Conservation (phyloP, 148 eudicot genomes). For the Persicaria tinctoria region DNA sequence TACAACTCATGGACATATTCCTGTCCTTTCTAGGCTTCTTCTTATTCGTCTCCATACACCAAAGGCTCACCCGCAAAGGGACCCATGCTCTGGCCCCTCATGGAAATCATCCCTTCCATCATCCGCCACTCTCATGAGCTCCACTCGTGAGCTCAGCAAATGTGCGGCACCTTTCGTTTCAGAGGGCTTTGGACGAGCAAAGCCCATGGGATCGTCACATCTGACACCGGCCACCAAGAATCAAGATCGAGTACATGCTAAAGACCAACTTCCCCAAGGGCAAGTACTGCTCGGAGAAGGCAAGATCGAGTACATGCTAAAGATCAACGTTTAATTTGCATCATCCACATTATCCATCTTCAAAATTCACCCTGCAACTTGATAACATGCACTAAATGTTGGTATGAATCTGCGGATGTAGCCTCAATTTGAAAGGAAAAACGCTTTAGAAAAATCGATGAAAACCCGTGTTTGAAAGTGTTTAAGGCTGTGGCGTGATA, state of each 20-base stretch:
- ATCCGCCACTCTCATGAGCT: constrained; percentile 17
- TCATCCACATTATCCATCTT: too few species aligned
- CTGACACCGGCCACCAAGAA: neutral
- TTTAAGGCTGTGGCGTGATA: too few species aligned
- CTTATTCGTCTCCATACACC: constrained; percentile 24
- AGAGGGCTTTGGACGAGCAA: constrained; percentile 27
- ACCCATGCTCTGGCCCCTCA: constrained; percentile 44
- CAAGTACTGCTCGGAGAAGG: constrained; percentile 8
- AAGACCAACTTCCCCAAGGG: constrained; percentile 52
- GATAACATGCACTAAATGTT: too few species aligned
- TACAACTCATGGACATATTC: constrained; percentile 27
- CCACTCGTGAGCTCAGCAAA: constrained; percentile 24
- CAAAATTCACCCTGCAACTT: too few species aligned
- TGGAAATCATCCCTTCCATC: constrained; percentile 34
- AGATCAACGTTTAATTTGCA: too few species aligned
- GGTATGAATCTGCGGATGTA: too few species aligned
- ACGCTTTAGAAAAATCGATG: too few species aligned
- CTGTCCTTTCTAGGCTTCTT: constrained; percentile 28
- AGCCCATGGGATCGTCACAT: constrained; percentile 29
- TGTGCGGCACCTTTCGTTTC: constrained; percentile 24
- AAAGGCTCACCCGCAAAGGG: constrained; percentile 40
- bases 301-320: too few species aligned
- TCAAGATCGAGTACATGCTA: constrained; percentile 37
- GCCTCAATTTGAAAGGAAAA: too few species aligned
- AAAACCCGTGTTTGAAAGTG: too few species aligned